phyloP scores from a whole-genome alignment of 768 basidiomycete species.

The Auriscalpium vulgare region DNA sequence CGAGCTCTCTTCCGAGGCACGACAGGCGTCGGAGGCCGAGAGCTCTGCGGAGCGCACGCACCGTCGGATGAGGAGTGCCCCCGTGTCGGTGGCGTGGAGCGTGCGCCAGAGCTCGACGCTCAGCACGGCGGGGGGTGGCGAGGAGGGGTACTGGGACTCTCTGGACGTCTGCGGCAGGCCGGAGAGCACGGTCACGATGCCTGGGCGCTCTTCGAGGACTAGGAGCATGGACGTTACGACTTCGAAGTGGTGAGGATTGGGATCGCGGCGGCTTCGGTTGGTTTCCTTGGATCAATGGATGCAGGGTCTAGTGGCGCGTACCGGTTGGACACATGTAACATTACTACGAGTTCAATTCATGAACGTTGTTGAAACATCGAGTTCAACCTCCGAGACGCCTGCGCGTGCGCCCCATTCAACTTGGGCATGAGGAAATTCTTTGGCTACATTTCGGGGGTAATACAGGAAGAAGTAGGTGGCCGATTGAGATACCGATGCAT shows the following conservation, averaged over 20 bases:
- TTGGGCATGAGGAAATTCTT: too few species aligned
- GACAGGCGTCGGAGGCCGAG: constrained; percentile 2
- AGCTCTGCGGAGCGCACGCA: constrained; percentile 6
- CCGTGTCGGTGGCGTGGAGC: constrained; percentile 13
- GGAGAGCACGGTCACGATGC: neutral
- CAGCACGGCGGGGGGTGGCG: constrained; percentile 3
- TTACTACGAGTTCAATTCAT: too few species aligned
- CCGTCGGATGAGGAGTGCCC: constrained; percentile 13
- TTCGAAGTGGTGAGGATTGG: constrained; percentile 6
- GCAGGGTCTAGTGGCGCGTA: too few species aligned
- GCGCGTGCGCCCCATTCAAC: too few species aligned
- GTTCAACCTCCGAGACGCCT: too few species aligned
- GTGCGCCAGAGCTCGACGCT: constrained; percentile 7
- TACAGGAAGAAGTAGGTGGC: too few species aligned
- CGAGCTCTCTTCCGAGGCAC: constrained; percentile 2
- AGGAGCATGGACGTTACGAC: constrained; percentile 10
- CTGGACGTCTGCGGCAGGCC: constrained; percentile 6
- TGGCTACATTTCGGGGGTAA: too few species aligned
- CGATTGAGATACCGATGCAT: too few species aligned
- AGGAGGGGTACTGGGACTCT: constrained; percentile 15
- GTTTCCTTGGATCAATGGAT: too few species aligned
- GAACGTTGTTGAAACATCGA: too few species aligned
- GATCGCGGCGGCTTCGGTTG: too few species aligned
- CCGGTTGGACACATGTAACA: too few species aligned
- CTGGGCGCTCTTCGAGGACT: constrained; percentile 3